phyloP scores from a whole-genome alignment of 768 basidiomycete genomes.

The Lactarius sp. region DNA sequence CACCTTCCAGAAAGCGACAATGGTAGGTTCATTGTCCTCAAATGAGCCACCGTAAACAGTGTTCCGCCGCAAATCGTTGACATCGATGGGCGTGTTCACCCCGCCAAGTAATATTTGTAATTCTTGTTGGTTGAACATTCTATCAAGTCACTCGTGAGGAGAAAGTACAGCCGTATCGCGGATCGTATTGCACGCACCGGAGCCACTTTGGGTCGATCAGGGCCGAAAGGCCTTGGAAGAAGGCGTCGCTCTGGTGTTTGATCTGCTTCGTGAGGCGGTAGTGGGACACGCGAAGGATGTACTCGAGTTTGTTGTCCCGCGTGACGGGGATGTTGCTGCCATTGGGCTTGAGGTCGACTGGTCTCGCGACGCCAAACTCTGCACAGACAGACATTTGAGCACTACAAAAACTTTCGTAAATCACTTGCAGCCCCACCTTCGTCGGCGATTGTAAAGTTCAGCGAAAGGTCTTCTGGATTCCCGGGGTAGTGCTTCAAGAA shows the following conservation, averaged over 20 bases:
- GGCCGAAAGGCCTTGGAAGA: conserved; percentile 90
- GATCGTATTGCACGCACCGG: conserved; percentile 37
- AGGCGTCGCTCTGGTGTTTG: conserved; percentile 71
- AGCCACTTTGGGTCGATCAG: conserved; percentile 92
- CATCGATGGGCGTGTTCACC: conserved; percentile 76
- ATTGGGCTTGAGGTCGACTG: conserved; percentile 73
- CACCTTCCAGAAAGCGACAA: conserved; percentile 81
- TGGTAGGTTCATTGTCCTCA: conserved; percentile 63
- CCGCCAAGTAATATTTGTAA: conserved; percentile 89
- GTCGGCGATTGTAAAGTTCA: conserved; percentile 84
- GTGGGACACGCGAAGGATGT: conserved; percentile 86
- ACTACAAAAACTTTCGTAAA: neutral
- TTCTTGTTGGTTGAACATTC: conserved; percentile 98
- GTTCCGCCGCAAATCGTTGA: conserved; percentile 72
- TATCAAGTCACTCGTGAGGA: conserved; percentile 28
- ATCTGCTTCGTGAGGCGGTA: conserved; percentile 89
- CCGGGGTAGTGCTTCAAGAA: conserved; percentile 90
- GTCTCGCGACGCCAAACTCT: conserved; percentile 81
- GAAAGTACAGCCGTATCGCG: neutral
- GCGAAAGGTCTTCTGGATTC: conserved; percentile 78
- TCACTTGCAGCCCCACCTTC: conserved; percentile 53
- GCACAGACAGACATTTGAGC: conserved; percentile 11
- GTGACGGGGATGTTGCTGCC: conserved; percentile 84
- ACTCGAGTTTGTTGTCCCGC: conserved; percentile 80
- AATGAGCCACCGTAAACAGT: conserved; percentile 83